Evolutionary conservation across 306 rosid species (phyloP), one percentile per base, ranked within the genome.

Genomic region (Canavalia gladiata): DNA sequence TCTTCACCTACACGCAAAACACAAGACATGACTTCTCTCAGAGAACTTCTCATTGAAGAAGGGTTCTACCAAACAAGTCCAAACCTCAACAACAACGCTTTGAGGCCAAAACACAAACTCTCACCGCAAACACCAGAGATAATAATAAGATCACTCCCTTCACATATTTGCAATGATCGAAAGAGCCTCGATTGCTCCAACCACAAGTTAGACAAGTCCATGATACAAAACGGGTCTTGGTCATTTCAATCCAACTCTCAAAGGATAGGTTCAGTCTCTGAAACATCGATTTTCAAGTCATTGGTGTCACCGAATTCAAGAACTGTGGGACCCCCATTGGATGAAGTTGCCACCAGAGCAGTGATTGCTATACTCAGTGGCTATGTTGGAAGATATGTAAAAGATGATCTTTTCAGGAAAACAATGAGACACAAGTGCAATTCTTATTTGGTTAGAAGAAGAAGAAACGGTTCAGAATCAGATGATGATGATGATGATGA

Each of bases 351-450:
- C 34, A 88, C 84, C 35, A 81, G 83, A 80, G 93, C 97, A 50
- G 91, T 91, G 79, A 81, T 92, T 83, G 64, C 88, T 45, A 86
- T 94, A 3, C 92, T 92, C 50, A 81, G 92, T 56, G 97, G 95
- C 4, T 91, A 91, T 42, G 76, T 87, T 8, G 97, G 89, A 34
- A 86, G 90, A 73, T 94, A 87, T 47, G 55, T 80, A 46, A 86
- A 87, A 31, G 93, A 94, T 47, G 88, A 68, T 49, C 41, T 6
- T 65, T 91, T 94, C 84, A 83, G 91, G 64, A 88, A 78, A 79
- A 82, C 25, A 8, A 50, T 91, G 5, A 60, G 83, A 5, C 88
- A 83, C 1, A 94, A 90, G 75, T 92, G 97, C 56, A 75, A 13
- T 50, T 69, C 88, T 43, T 92, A 90, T 68, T 83, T 92, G 88